Conservation (phyloP, 768 basidiomycete species). For the Thelephora ganbajun region DNA sequence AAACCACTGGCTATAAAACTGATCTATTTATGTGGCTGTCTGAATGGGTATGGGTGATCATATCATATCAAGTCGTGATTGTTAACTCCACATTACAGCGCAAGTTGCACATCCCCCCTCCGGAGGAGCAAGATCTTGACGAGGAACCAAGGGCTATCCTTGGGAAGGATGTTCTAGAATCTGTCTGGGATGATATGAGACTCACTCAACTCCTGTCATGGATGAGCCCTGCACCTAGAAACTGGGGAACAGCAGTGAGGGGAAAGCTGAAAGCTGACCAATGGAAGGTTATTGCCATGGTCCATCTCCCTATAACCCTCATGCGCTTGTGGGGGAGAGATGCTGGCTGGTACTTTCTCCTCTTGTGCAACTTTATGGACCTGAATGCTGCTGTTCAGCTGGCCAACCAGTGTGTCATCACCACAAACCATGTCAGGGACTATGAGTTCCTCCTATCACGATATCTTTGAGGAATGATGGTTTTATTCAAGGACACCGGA, state of each 20-base stretch:
- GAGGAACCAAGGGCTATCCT: no score
- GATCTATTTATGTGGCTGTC: no score
- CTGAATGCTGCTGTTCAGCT: conserved; percentile 11
- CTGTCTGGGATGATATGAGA: conserved; percentile 17
- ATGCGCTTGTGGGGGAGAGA: conserved; percentile 21
- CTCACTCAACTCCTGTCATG: conserved; percentile 17
- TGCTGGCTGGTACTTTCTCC: neutral
- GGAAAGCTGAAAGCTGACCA: conserved; percentile 24
- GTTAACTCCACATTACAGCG: no score
- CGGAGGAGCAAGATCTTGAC: no score
- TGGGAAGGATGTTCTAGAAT: conserved; percentile 17
- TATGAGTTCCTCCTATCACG: conserved; percentile 17
- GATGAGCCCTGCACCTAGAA: conserved; percentile 16
- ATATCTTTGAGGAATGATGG: conserved; percentile 18
- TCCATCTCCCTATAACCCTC: conserved; percentile 21
- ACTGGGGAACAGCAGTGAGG: conserved; percentile 17
- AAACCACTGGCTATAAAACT: no score
- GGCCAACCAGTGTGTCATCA: conserved; percentile 10
- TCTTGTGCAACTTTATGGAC: conserved; percentile 20
- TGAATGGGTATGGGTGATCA: no score
- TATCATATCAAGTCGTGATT: no score
- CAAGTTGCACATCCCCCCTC: no score
- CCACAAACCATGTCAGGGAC: conserved; percentile 8
- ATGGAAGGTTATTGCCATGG: conserved; percentile 18
- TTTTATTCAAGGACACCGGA: conserved; percentile 16